Percentiles rank a stretch among this genome's conserved stretches.
These are phyloP conservation scores for Trichoderma koningii DNA, from an alignment of 2,329 filamentous ascomycete species.

Conservation along the genomic window DNA sequence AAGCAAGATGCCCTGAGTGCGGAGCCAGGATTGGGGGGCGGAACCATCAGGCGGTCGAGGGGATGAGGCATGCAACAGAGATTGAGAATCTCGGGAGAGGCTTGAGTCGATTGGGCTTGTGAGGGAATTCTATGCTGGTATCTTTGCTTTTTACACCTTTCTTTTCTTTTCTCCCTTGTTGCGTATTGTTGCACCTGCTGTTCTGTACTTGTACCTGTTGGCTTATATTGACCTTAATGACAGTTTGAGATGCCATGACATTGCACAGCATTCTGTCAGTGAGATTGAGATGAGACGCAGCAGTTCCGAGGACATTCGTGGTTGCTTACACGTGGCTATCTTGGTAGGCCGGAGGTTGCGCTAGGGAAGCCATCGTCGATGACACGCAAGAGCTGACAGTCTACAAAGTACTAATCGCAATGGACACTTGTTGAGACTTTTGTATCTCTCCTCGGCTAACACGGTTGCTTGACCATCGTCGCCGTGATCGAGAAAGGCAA, in stretches of 20 bases:
- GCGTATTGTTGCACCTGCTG: neutral
- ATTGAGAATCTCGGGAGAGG: conserved; percentile 27
- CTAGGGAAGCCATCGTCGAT: no score
- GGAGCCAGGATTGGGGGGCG: conserved; percentile 57
- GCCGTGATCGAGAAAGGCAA: neutral
- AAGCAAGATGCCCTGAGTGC: conserved; percentile 63
- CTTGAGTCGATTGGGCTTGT: neutral
- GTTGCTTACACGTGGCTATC: no score
- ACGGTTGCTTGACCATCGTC: neutral
- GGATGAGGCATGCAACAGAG: conserved; percentile 51
- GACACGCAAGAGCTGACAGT: neutral
- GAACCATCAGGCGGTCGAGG: conserved; percentile 51
- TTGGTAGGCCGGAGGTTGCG: no score
- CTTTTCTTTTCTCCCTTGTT: neutral
- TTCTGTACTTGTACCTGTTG: no score
- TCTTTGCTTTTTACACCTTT: no score
- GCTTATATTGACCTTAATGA: no score
- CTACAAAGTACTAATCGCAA: no score
- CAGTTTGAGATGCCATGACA: no score
- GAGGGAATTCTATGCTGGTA: neutral
- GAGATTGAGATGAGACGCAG: no score
- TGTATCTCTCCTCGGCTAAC: neutral
- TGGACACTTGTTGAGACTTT: neutral
- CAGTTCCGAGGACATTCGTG: no score
- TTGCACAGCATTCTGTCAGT: no score